phyloP scores from a whole-genome alignment of 768 basidiomycete genomes.

The Mycena rosella region DNA sequence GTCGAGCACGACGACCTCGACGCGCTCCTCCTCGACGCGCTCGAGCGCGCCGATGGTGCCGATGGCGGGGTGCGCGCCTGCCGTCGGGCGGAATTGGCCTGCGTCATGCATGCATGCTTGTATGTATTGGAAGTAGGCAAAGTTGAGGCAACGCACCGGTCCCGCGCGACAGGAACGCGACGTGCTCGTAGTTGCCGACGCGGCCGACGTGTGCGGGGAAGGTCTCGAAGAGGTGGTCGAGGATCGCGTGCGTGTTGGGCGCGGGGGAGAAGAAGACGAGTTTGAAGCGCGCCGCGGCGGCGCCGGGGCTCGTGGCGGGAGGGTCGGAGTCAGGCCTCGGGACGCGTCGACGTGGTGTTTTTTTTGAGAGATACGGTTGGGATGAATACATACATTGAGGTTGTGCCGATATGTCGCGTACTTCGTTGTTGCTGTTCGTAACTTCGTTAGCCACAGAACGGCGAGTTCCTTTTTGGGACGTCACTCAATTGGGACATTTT shows the following conservation, averaged over 20 bases:
- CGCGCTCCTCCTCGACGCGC: slow-evolving; percentile 65
- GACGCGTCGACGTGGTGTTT: too few species aligned
- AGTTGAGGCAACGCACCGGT: slow-evolving; percentile 51
- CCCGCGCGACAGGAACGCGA: slow-evolving; percentile 68
- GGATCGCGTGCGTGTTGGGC: slow-evolving; percentile 52
- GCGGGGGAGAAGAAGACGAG: slow-evolving; percentile 67
- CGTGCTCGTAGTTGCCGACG: slow-evolving; percentile 65
- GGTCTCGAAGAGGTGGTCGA: slow-evolving; percentile 61
- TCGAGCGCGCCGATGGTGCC: slow-evolving; percentile 59
- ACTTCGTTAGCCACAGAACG: too few species aligned
- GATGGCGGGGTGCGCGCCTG: slow-evolving; percentile 59
- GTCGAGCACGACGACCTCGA: slow-evolving; percentile 64
- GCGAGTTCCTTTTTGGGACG: too few species aligned
- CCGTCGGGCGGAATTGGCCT: slow-evolving; percentile 62
- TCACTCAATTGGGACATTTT: too few species aligned
- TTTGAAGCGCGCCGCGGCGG: slow-evolving; percentile 64
- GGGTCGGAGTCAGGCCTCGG: too few species aligned
- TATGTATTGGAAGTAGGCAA: too few species aligned
- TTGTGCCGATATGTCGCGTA: too few species aligned
- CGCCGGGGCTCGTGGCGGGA: too few species aligned
- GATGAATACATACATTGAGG: too few species aligned
- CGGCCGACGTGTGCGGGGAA: slow-evolving; percentile 62
- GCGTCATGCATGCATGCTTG: neutral
- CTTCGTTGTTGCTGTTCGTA: too few species aligned
- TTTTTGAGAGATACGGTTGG: too few species aligned